Base-by-base conservation (phyloP, 2,329 filamentous ascomycete genomes). In the Apiospora marii region DNA sequence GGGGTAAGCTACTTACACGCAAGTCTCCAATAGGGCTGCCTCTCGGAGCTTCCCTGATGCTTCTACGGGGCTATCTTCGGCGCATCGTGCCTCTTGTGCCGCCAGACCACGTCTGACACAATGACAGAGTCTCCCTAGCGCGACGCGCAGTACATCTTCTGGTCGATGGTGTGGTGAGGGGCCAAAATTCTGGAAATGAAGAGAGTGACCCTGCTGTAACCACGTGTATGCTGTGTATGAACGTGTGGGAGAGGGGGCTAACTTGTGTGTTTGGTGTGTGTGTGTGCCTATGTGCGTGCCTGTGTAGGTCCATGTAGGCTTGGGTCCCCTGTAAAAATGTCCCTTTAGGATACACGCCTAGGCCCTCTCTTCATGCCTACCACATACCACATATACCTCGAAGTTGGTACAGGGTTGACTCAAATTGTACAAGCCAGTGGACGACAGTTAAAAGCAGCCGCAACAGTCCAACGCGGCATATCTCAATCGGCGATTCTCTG, bases 11-110 rank as follows among this genome's bases (percentile, higher is more conserved):
- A 64, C 34, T 64, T 41, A n/a, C 58, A 37, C 58, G 58, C 58
- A 64, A 30, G 58, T 64, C 58, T 64, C 58, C 58, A 64, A 64
- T 64, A 64, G 58, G 58, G 58, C 58, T 64, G 58, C 12, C 34
- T 64, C 58, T 64, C 58, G 58, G 58, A 41, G 58, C 58, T 64
- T 64, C 58, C 19, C 58, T 41, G 22, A 64, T 41, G 19, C 34
- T 64, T 64, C 58, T 64, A 64, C 34, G 22, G 58, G 58, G 58
- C 34, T 64, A 64, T 64, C 58, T 41, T 64, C 58, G 58, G 58
- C 34, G 58, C 34, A 64, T 64, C 58, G 58, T 64, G 58, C 58
- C 58, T 64, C 58, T 64, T 64, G 58, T 64, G 34, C 58, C 34
- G 58, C 58, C 58, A 64, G 30, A 24, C 58, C 58, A n/a, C 30